Conservation (phyloP, 768 basidiomycete genomes). For the Myochromella boudieri region DNA sequence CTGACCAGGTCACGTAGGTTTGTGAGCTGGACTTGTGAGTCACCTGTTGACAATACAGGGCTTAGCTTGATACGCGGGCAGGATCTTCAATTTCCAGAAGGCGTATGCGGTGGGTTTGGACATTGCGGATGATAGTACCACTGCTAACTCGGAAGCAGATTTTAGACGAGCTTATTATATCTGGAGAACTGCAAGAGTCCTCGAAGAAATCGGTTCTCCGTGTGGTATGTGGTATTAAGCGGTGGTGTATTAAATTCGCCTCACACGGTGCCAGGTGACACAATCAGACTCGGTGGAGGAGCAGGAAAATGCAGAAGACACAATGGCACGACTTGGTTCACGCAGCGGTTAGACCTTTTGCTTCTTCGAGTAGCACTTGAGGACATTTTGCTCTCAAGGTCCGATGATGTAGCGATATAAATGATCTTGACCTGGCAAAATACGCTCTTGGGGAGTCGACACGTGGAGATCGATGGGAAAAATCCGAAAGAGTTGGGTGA, state of each 20-base stretch:
- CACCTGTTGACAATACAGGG: not conserved
- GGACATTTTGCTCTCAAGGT: conserved; percentile 33
- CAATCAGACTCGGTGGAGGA: conserved; percentile 84
- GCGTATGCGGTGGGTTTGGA: conserved; percentile 76
- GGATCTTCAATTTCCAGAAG: conserved; percentile 99
- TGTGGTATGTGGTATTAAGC: conserved; percentile 32
- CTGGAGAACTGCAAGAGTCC: conserved; percentile 96
- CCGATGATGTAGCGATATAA: conserved; percentile 38
- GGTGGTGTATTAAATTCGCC: not conserved
- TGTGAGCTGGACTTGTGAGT: conserved; percentile 93
- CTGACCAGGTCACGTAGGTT: conserved; percentile 47
- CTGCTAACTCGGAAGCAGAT: conserved; percentile 43
- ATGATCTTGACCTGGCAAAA: too few species aligned
- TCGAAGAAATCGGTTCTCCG: conserved; percentile 87
- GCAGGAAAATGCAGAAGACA: conserved; percentile 82
- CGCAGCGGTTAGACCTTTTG: conserved; percentile 57
- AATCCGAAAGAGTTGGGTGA: too few species aligned
- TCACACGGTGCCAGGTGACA: conserved; percentile 59
- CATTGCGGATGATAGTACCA: not conserved
- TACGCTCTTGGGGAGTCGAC: too few species aligned
- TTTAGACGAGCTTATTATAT: conserved; percentile 94
- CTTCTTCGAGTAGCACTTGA: not conserved
- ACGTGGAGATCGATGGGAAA: too few species aligned
- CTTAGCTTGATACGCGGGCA: conserved; percentile 28
- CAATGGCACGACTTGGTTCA: conserved; percentile 74